Percentiles rank a stretch among this genome's conserved stretches.
phyloP scores from a whole-genome alignment of 345 rosid species.

The Citrus mangshanensis region DNA sequence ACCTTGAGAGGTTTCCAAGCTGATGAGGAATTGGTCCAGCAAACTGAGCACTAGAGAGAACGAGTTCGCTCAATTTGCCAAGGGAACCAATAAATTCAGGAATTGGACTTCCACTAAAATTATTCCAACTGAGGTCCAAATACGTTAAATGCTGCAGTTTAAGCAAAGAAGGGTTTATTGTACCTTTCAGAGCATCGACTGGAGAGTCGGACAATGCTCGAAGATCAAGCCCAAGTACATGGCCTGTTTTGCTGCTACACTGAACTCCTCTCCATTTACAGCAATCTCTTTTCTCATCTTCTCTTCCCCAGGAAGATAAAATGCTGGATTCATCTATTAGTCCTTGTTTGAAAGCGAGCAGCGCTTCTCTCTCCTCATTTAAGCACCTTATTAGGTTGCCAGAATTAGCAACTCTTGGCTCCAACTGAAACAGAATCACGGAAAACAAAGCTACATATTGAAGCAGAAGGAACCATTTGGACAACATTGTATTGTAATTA shows the following conservation, averaged over 20 bases:
- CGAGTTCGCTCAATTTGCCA: background rate
- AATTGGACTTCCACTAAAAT: background rate
- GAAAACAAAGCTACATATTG: background rate
- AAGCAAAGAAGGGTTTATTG: background rate
- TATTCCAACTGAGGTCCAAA: background rate
- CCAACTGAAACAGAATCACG: background rate
- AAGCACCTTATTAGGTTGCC: background rate
- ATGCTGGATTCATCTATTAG: background rate
- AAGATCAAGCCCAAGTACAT: background rate
- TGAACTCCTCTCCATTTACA: background rate
- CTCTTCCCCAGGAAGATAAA: background rate
- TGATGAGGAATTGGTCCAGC: background rate
- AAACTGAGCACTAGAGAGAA: background rate
- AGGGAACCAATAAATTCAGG: background rate
- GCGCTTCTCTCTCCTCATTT: background rate
- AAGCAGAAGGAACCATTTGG: background rate
- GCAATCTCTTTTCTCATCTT: background rate
- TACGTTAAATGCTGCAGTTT: background rate
- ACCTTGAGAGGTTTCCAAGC: background rate
- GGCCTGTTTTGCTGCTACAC: background rate
- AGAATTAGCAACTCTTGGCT: background rate
- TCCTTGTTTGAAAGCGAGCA: background rate
- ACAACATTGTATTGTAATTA: background rate
- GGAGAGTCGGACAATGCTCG: background rate
- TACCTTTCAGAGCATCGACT: background rate